A percentile compares a stretch with the other conserved stretches of the same genome.
Conservation (phyloP, 257 asterid species). For the Apocynum venetum region DNA sequence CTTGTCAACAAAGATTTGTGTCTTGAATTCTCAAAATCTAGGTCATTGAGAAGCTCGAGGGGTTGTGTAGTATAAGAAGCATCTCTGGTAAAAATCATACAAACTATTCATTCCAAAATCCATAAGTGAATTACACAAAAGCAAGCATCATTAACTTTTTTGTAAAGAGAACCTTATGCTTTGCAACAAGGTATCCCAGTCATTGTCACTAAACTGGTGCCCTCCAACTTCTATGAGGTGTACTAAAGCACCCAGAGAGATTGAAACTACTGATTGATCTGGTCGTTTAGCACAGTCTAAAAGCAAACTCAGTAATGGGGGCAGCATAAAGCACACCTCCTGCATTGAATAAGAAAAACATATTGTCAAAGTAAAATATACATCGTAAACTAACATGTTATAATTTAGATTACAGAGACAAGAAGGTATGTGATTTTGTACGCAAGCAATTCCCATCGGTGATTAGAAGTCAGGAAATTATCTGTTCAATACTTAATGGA, state of each 20-base stretch:
- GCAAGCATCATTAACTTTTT: neutral
- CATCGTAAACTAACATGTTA: neutral
- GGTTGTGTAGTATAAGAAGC: conserved; percentile 97
- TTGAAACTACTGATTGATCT: conserved; percentile 92
- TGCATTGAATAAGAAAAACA: conserved; percentile 27
- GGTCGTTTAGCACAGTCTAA: conserved; percentile 97
- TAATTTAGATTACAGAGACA: neutral
- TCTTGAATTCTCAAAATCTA: conserved; percentile 70
- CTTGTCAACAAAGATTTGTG: conserved; percentile 38
- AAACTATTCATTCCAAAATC: conserved; percentile 17
- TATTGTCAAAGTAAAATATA: neutral
- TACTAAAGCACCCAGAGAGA: conserved; percentile 93
- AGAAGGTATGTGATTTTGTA: neutral
- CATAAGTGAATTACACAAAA: conserved; percentile 9
- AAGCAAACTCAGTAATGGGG: conserved; percentile 85
- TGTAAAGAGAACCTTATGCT: conserved; percentile 65
- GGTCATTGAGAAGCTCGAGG: conserved; percentile 90
- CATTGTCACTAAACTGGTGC: conserved; percentile 84
- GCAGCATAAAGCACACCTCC: conserved; percentile 98
- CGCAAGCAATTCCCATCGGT: neutral
- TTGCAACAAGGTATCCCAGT: conserved; percentile 93
- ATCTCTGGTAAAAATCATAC: conserved; percentile 59
- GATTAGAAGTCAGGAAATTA: neutral
- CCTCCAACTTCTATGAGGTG: conserved; percentile 99
- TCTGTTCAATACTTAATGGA: neutral